phyloP scores from a whole-genome alignment of 2,329 filamentous ascomycete genomes.

The Diplodia mutila region DNA sequence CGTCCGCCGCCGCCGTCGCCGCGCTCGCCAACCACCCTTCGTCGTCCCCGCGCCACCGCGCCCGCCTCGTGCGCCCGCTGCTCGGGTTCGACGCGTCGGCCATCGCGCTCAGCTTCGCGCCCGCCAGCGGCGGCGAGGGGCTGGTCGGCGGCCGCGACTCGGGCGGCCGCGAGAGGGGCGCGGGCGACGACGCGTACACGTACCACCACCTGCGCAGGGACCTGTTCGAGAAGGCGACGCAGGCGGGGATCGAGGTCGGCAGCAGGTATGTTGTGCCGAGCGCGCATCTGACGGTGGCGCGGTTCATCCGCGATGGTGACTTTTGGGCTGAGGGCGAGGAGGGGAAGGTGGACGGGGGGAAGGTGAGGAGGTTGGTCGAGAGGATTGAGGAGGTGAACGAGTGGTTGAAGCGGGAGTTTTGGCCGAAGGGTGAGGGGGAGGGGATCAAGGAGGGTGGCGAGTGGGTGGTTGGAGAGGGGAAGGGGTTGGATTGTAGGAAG shows the following conservation, averaged over 20 bases:
- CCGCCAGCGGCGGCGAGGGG: conserved; percentile 61
- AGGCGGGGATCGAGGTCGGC: conserved; percentile 66
- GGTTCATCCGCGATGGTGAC: conserved; percentile 73
- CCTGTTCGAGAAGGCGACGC: conserved; percentile 61
- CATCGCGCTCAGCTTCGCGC: conserved; percentile 84
- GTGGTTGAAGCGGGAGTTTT: conserved; percentile 73
- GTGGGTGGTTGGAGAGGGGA: conserved; percentile 88
- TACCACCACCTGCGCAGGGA: conserved; percentile 91
- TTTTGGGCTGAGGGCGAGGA: conserved; percentile 36
- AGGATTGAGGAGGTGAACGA: conserved; percentile 76
- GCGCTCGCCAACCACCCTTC: conserved; percentile 68
- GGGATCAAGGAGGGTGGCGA: conserved; percentile 61
- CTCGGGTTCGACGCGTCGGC: conserved; percentile 85
- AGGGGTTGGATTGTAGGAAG: conserved; percentile 73
- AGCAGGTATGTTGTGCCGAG: conserved; percentile 87
- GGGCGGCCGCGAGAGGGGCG: conserved; percentile 33
- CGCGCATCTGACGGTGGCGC: conserved; percentile 83
- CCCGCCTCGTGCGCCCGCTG: conserved; percentile 78
- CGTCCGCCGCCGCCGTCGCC: conserved; percentile 59
- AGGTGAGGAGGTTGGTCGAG: conserved; percentile 67
- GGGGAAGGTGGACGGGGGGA: conserved; percentile 49
- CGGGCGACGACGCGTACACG: conserved; percentile 68
- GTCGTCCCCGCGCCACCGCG: conserved; percentile 68
- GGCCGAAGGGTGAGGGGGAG: conserved; percentile 57
- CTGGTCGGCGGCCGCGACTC: background rate